Conservation (phyloP, 2,329 filamentous ascomycete genomes). For the Venturia carpophila region DNA sequence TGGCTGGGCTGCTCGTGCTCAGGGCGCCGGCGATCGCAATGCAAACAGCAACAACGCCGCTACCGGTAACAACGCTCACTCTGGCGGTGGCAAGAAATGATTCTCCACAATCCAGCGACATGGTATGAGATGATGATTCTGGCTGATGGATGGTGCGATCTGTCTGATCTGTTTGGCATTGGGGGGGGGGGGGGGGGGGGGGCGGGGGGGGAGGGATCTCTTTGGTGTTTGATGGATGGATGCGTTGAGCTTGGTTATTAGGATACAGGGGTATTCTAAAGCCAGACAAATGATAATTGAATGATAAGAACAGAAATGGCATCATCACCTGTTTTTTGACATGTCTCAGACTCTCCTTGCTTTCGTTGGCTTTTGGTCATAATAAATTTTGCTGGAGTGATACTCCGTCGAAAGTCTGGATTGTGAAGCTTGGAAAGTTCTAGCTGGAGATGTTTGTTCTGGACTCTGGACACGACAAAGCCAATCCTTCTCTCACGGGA, state of each 20-base stretch:
- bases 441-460: no score
- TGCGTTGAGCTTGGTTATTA: background rate
- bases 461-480: no score
- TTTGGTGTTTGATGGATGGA: background rate
- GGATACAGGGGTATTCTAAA: background rate
- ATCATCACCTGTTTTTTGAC: no score
- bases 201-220: background rate
- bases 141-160: background rate
- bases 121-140: background rate
- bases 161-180: background rate
- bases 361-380: background rate
- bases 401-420: no score
- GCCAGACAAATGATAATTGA: background rate
- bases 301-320: background rate
- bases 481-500: background rate
- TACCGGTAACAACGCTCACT: background rate
- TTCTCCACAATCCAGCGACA: background rate
- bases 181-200: no score
- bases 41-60: background rate
- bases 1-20: background rate
- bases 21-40: background rate
- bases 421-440: no score
- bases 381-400: background rate
- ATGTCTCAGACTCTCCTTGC: no score
- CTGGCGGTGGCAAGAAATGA: constrained; percentile 9